These are phyloP conservation scores for Tolypocladium tropicale DNA, from an alignment of 2,329 filamentous ascomycete species.

Conservation along the genomic window DNA sequence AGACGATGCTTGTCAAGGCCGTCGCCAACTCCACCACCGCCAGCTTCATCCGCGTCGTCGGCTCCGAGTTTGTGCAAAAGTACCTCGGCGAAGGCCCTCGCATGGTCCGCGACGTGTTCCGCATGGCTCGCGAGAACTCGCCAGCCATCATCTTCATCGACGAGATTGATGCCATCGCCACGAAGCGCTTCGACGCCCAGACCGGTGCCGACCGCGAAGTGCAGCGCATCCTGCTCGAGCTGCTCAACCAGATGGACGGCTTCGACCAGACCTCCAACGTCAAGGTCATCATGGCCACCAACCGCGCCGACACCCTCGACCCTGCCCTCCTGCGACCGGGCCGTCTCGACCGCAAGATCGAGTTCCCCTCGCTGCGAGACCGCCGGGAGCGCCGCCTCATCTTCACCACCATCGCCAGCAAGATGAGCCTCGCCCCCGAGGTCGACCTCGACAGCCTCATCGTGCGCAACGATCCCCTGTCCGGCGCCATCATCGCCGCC, in stretches of 20 bases:
- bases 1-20: conserved; percentile 96
- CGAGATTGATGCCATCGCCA: conserved; percentile 97
- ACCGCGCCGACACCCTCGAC: conserved; percentile 93
- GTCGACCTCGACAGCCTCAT: conserved; percentile 95
- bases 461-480: conserved; percentile 90
- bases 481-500: conserved; percentile 90
- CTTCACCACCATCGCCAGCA: conserved; percentile 91
- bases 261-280: conserved; percentile 99
- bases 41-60: conserved; percentile 95
- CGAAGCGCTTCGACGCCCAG: conserved; percentile 97
- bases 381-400: conserved; percentile 91
- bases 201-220: conserved; percentile 97
- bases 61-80: conserved; percentile 98
- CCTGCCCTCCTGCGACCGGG: conserved; percentile 89
- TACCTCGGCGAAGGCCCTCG: conserved; percentile 95
- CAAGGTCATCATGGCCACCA: conserved; percentile 99
- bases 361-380: conserved; percentile 92
- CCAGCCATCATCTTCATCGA: conserved; percentile 99
- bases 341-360: conserved; percentile 94
- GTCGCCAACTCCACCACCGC: conserved; percentile 97
- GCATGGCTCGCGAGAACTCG: conserved; percentile 97
- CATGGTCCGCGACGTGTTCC: conserved; percentile 98
- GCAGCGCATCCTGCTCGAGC: conserved; percentile 92
- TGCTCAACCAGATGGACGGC: conserved; percentile 99
- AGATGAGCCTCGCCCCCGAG: conserved; percentile 95